Base-by-base conservation (phyloP, 495 filamentous ascomycete species). In the Aspergillus hancockii region DNA sequence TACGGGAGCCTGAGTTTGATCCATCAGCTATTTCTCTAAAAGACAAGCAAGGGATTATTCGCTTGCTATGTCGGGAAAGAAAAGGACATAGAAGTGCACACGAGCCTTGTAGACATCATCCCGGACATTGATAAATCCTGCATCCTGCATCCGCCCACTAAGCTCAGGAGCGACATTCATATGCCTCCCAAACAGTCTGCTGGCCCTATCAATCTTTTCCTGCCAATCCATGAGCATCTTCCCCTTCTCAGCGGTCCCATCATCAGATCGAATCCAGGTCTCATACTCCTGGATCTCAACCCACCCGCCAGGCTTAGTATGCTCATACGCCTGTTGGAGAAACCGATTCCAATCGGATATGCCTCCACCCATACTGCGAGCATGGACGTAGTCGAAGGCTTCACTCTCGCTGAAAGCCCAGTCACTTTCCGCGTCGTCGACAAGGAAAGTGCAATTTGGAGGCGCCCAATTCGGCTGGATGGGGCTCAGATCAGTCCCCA, bases 401-500 rank as follows among this genome's bases (percentile, higher is more conserved):
- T 76, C 69, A 1, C 58, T 49, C 1, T 79, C 74, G 1, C 67
- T 49, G 22, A 75, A 83, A 0, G 77, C 71, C 81, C 81, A 83
- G 31, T 78, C 76, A 43, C 67, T 72, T 65, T 82, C 79, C 1
- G 72, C 72, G 52, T 83, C 80, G 50, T 83, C 80, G 47, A 83
- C 72, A 41, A 74, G 72, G 51, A 83, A 82, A 12, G 64, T 58
- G 34, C 77, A 77, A 53, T 83, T 83, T 12, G 75, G 75, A 38
- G 79, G 78, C 13, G 73, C 73, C 71, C 75, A 81, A 53, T 56
- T 70, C n/a, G 79, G 77, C 60, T 83, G 79, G 53, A 83, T 83
- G 21, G 81, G 79, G 54, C 72, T 77, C 38, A 91, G 74, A 64
- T 91, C 89, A 25, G 88, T 81, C 16, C 88, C 89, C 16, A 88